Evolutionary conservation across 2,329 filamentous ascomycete genomes (phyloP).

Genomic region (Hymenoscyphus salicellus): DNA sequence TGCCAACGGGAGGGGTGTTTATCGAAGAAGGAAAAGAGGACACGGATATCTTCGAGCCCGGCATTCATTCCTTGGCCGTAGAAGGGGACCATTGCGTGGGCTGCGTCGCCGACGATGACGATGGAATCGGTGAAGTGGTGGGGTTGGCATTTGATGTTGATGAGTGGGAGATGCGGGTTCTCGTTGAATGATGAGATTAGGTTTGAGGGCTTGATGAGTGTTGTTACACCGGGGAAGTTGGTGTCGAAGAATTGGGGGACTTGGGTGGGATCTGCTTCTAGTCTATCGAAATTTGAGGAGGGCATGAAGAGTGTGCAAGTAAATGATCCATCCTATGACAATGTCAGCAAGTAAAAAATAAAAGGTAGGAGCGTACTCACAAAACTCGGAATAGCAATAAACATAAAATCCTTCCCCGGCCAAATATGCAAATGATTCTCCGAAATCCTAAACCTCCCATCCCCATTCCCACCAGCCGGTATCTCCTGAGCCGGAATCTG

Average conservation of each 20-base stretch:
- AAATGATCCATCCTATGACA: conserved; percentile 75
- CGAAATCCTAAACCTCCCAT: conserved; percentile 69
- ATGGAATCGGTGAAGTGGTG: conserved; percentile 76
- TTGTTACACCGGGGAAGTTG: conserved; percentile 83
- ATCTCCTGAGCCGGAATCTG: conserved; percentile 59
- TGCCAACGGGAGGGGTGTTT: conserved; percentile 58
- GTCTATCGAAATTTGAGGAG: conserved; percentile 60
- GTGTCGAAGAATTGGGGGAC: conserved; percentile 73
- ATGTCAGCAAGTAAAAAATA: conserved; percentile 15
- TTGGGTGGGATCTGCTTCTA: conserved; percentile 60
- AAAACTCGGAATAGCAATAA: conserved; percentile 83
- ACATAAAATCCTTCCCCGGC: conserved; percentile 94
- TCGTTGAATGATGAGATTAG: conserved; percentile 71
- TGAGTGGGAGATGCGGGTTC: conserved; percentile 88
- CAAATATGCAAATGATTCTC: conserved; percentile 96
- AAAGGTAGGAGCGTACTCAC: conserved; percentile 10
- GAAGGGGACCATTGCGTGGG: conserved; percentile 97
- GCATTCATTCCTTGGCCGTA: conserved; percentile 99
- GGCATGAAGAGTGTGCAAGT: conserved; percentile 93
- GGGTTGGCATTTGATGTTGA: conserved; percentile 88
- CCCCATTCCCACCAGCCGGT: conserved; percentile 31
- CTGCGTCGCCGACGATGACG: conserved; percentile 88
- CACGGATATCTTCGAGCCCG: conserved; percentile 87
- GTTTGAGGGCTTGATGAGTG: conserved; percentile 63
- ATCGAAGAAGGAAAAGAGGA: conserved; percentile 81